phyloP scores from a whole-genome alignment of 208 protist species.

The Trypanosoma lewisi region DNA sequence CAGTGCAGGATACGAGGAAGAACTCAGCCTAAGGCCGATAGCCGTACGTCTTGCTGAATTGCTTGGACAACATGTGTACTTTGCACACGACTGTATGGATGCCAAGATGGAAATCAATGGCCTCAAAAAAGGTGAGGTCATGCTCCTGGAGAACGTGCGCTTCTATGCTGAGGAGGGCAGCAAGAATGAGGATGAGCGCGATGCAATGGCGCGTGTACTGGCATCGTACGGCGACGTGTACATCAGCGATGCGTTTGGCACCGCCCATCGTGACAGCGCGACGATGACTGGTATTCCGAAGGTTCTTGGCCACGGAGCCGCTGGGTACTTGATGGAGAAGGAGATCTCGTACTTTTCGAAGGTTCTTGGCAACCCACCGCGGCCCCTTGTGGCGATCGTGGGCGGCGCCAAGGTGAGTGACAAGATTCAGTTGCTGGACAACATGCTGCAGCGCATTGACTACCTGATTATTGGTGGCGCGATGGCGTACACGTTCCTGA shows the following conservation, averaged over 20 bases:
- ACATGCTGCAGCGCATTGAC: constrained; percentile 97
- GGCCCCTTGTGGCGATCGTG: constrained; percentile 96
- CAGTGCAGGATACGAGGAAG: constrained; percentile 63
- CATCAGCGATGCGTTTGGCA: constrained; percentile 99
- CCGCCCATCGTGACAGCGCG: constrained; percentile 97
- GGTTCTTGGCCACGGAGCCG: constrained; percentile 81
- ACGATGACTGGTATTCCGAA: constrained; percentile 89
- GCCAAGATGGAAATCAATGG: constrained; percentile 54
- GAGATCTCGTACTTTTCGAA: constrained; percentile 98
- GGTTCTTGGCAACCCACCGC: constrained; percentile 80
- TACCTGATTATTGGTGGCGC: constrained; percentile 98
- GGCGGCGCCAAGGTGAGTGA: constrained; percentile 98
- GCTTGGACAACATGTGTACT: constrained; percentile 79
- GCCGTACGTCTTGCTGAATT: constrained; percentile 89
- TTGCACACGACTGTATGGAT: constrained; percentile 80
- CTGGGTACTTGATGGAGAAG: constrained; percentile 98
- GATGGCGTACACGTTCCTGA: constrained; percentile 98
- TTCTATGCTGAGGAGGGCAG: constrained; percentile 98
- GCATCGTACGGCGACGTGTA: constrained; percentile 96
- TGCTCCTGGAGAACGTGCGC: constrained; percentile 99
- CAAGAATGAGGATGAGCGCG: constrained; percentile 69
- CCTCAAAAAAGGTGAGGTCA: constrained; percentile 83
- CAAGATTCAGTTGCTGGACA: constrained; percentile 99
- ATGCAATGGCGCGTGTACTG: constrained; percentile 87
- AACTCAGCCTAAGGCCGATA: constrained; percentile 92